phyloP scores from a whole-genome alignment of 2,329 filamentous ascomycete species.

The Sarocladiaceae sp. region DNA sequence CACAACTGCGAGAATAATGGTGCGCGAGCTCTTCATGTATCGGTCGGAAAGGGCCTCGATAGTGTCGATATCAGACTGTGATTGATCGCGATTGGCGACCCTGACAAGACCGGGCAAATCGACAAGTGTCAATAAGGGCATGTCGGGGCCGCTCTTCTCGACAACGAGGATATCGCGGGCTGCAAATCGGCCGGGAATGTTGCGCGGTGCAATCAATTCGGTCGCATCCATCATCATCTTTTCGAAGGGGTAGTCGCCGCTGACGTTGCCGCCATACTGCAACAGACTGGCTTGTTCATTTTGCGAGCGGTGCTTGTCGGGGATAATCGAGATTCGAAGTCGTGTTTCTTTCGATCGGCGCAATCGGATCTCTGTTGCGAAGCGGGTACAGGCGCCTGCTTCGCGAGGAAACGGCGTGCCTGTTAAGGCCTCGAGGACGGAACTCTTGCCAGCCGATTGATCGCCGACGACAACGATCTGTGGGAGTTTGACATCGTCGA shows the following conservation, averaged over 20 bases:
- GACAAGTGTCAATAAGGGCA: slow-evolving; percentile 57
- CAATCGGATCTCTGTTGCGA: slow-evolving; percentile 56
- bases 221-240: slow-evolving; percentile 47
- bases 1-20: slow-evolving; percentile 52
- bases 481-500: slow-evolving; percentile 50
- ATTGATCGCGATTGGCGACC: slow-evolving; percentile 49
- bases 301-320: slow-evolving; percentile 42
- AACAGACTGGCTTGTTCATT: slow-evolving; percentile 43
- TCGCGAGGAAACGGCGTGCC: slow-evolving; percentile 57
- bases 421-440: slow-evolving; percentile 59
- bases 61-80: slow-evolving; percentile 45
- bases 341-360: slow-evolving; percentile 39
- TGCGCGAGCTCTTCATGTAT: slow-evolving; percentile 53
- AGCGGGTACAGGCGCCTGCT: slow-evolving; percentile 57
- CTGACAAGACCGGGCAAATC: slow-evolving; percentile 57
- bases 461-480: slow-evolving; percentile 63
- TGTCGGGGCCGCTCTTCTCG: slow-evolving; percentile 54
- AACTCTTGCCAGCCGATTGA: slow-evolving; percentile 61
- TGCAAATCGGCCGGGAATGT: slow-evolving; percentile 45
- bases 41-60: slow-evolving; percentile 47
- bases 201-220: slow-evolving; percentile 46
- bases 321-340: slow-evolving; percentile 50
- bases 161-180: slow-evolving; percentile 52
- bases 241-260: slow-evolving; percentile 41
- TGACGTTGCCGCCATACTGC: slow-evolving; percentile 44